Percentiles rank a stretch among this genome's conserved stretches.
phyloP scores from a whole-genome alignment of 2,329 filamentous ascomycete species.

The Phoma sp. region DNA sequence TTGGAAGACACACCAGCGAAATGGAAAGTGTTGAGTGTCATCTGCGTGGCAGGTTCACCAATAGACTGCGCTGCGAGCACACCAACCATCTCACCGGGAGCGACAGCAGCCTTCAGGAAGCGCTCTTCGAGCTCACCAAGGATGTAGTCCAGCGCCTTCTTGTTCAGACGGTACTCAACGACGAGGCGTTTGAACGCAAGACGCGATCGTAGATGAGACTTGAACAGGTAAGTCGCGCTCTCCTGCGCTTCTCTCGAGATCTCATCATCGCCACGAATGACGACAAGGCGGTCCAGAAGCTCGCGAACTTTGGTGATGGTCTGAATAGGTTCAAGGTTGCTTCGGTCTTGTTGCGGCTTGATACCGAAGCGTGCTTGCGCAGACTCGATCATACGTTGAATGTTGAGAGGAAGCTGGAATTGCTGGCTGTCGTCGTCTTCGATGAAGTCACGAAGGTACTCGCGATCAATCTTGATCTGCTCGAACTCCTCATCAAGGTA shows the following conservation, averaged over 20 bases:
- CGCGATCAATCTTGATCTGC: constrained; percentile 74
- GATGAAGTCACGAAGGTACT: constrained; percentile 70
- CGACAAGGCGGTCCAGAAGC: constrained; percentile 76
- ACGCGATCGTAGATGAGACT: constrained; percentile 85
- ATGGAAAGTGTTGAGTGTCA: constrained; percentile 99
- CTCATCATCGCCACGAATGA: constrained; percentile 83
- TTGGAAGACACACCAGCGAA: constrained; percentile 99
- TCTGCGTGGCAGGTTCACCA: constrained; percentile 97
- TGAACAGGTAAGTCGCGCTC: constrained; percentile 90
- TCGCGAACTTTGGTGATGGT: constrained; percentile 80
- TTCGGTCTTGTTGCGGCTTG: constrained; percentile 76
- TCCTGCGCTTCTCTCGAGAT: constrained; percentile 86
- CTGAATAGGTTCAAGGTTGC: constrained; percentile 86
- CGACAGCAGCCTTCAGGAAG: constrained; percentile 84
- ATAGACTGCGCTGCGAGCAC: constrained; percentile 98
- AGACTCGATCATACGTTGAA: constrained; percentile 87
- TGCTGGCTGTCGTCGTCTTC: constrained; percentile 78
- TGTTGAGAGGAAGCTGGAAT: constrained; percentile 92
- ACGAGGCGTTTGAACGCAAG: constrained; percentile 94
- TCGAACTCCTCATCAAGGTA: constrained; percentile 91
- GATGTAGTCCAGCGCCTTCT: constrained; percentile 90
- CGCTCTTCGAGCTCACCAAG: constrained; percentile 88
- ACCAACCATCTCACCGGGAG: constrained; percentile 97
- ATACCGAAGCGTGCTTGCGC: constrained; percentile 91
- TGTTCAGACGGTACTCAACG: constrained; percentile 82